Evolutionary conservation across 2,329 filamentous ascomycete genomes (phyloP).

Genomic region (Fonsecaea monophora): DNA sequence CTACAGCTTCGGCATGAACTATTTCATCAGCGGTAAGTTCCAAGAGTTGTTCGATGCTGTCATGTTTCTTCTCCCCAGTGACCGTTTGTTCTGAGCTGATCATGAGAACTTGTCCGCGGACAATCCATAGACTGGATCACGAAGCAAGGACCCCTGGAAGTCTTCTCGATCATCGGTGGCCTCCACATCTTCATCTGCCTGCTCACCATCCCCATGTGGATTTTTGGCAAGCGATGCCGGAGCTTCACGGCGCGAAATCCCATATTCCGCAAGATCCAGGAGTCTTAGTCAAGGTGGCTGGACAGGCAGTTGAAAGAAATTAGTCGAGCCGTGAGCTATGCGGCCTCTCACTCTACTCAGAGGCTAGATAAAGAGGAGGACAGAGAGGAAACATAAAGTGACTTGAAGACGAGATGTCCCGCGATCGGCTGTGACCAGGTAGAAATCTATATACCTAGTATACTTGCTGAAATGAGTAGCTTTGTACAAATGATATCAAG

Average conservation of each 20-base stretch:
- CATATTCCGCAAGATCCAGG: constrained; percentile 30
- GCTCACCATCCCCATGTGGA: constrained; percentile 38
- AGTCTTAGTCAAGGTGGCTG: constrained; percentile 9
- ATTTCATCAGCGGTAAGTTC: constrained; percentile 42
- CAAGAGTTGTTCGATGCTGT: background rate
- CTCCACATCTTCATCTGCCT: constrained; percentile 45
- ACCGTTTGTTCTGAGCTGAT: too few relatives aligned
- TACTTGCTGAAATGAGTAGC: too few relatives aligned
- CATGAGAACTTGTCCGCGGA: background rate
- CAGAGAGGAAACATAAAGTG: too few relatives aligned
- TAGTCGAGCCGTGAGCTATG: background rate
- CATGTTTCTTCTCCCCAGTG: too few relatives aligned
- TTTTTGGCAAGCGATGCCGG: constrained; percentile 37
- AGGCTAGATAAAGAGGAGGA: background rate
- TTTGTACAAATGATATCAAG: too few relatives aligned
- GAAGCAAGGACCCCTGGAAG: constrained; percentile 44
- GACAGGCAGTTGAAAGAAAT: too few relatives aligned
- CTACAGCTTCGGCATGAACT: constrained; percentile 45
- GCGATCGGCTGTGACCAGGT: too few relatives aligned
- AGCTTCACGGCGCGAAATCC: constrained; percentile 44
- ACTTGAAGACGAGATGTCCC: too few relatives aligned
- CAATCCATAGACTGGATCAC: constrained; percentile 43
- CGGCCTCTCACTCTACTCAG: background rate
- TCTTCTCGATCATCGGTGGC: constrained; percentile 46
- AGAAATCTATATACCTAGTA: too few relatives aligned